These are phyloP conservation scores for Penicillium antarcticum DNA, from an alignment of 495 filamentous ascomycete genomes.

Conservation along the genomic window DNA sequence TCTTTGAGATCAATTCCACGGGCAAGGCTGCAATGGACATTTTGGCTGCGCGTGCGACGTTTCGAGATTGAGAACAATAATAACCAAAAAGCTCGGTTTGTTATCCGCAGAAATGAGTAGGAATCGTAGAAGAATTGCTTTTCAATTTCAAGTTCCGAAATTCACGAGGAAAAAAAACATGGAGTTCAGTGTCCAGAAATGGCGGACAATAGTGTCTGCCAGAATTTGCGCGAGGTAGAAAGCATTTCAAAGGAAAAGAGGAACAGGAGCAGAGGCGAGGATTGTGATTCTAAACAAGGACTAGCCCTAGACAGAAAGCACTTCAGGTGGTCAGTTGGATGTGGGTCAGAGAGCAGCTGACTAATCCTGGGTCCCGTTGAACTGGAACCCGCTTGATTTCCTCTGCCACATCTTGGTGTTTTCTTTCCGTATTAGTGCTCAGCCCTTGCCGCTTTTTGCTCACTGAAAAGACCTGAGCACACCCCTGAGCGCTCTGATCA, in stretches of 20 bases:
- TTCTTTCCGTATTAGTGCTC: too few species aligned
- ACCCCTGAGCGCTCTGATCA: too few species aligned
- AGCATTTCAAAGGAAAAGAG: neutral
- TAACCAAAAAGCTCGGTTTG: constrained; percentile 1
- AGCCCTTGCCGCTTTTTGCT: too few species aligned
- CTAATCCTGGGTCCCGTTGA: too few species aligned
- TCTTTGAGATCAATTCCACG: constrained; percentile 14
- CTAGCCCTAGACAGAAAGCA: constrained; percentile 1
- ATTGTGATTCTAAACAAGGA: neutral
- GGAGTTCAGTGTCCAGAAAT: constrained; percentile 1
- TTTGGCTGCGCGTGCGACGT: constrained; percentile 1
- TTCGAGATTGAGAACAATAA: constrained; percentile 2
- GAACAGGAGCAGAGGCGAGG: constrained; percentile 2
- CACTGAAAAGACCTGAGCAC: too few species aligned
- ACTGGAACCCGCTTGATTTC: too few species aligned
- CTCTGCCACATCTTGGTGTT: too few species aligned
- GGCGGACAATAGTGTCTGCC: constrained; percentile 1
- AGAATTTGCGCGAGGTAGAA: constrained; percentile 6
- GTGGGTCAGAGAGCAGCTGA: too few species aligned
- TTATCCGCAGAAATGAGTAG: constrained; percentile 1
- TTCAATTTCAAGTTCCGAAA: neutral
- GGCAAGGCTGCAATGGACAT: constrained; percentile 12
- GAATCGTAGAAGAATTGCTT: constrained; percentile 2
- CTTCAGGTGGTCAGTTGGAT: too few species aligned
- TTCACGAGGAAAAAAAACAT: constrained; percentile 1